phyloP scores from a whole-genome alignment of 2,329 filamentous ascomycete species.

The Boeremia exigua region DNA sequence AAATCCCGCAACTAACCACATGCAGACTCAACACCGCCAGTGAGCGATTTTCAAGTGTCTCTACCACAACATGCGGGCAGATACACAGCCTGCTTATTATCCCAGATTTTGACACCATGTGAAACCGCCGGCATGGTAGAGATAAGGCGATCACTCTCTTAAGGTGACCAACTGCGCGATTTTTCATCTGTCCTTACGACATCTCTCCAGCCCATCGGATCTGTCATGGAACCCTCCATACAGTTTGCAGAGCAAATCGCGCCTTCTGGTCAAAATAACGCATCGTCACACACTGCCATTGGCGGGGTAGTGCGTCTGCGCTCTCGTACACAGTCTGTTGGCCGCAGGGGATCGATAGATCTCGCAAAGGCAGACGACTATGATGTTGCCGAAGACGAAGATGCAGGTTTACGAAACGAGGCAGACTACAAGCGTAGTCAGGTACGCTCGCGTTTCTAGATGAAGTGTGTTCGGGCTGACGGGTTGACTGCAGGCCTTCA shows the following conservation, averaged over 20 bases:
- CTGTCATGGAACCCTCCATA: constrained; percentile 11
- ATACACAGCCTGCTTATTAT: constrained; percentile 2
- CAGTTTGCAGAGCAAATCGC: constrained; percentile 7
- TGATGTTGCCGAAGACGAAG: constrained; percentile 38
- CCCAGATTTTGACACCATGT: not conserved
- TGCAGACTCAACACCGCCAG: constrained; percentile 7
- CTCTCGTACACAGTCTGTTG: constrained; percentile 4
- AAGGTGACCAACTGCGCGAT: constrained; percentile 7
- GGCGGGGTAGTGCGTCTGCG: constrained; percentile 13
- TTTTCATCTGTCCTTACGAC: constrained; percentile 2
- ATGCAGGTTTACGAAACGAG: constrained; percentile 41
- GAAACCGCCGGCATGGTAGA: not conserved
- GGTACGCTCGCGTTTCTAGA: constrained; percentile 18
- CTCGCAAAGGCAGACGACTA: not conserved
- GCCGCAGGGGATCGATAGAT: constrained; percentile 8
- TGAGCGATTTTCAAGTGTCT: constrained; percentile 8
- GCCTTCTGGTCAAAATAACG: constrained; percentile 1
- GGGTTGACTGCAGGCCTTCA: constrained; percentile 32
- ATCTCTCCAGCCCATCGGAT: constrained; percentile 3
- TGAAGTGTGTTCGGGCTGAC: constrained; percentile 14
- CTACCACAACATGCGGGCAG: not conserved
- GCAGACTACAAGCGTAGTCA: constrained; percentile 41
- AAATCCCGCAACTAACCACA: constrained; percentile 16
- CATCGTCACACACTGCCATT: constrained; percentile 4
- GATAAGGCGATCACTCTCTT: constrained; percentile 8